These are phyloP conservation scores for Aspergillus vadensis DNA, from an alignment of 2,329 filamentous ascomycete species.

Conservation along the genomic window DNA sequence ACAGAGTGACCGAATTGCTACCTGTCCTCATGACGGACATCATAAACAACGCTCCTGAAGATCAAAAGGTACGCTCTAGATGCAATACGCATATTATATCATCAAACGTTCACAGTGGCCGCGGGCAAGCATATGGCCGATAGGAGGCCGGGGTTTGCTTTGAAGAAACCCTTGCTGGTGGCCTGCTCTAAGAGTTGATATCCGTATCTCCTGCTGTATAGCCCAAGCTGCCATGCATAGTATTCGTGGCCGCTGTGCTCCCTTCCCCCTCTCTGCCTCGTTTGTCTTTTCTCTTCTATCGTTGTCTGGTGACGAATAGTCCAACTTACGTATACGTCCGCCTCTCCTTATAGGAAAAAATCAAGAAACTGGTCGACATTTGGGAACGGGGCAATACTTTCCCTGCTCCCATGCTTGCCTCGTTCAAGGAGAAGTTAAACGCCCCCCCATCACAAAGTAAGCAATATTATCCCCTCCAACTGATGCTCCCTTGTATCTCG, in stretches of 20 bases:
- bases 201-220: slow-evolving; percentile 31
- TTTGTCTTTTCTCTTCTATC: slow-evolving; percentile 22
- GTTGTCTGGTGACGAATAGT: slow-evolving; percentile 35
- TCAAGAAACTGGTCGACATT: slow-evolving; percentile 92
- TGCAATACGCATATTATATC: slow-evolving; percentile 26
- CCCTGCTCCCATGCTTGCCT: slow-evolving; percentile 73
- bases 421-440: slow-evolving; percentile 79
- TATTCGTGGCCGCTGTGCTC: slow-evolving; percentile 24
- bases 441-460: slow-evolving; percentile 65
- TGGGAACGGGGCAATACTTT: slow-evolving; percentile 97
- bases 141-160: slow-evolving; percentile 31
- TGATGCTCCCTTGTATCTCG: slow-evolving; percentile 13
- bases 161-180: slow-evolving; percentile 29
- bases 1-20: slow-evolving; percentile 94
- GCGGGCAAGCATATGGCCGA: slow-evolving; percentile 31
- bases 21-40: slow-evolving; percentile 95
- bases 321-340: slow-evolving; percentile 53
- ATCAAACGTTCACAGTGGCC: slow-evolving; percentile 33
- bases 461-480: slow-evolving; percentile 32
- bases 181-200: slow-evolving; percentile 25
- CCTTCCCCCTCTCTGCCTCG: not conserved
- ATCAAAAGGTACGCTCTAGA: slow-evolving; percentile 88
- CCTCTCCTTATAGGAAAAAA: slow-evolving; percentile 76
- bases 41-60: slow-evolving; percentile 79
- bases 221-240: slow-evolving; percentile 25